phyloP scores from a whole-genome alignment of 768 basidiomycete species.

The Suillus variegatus region DNA sequence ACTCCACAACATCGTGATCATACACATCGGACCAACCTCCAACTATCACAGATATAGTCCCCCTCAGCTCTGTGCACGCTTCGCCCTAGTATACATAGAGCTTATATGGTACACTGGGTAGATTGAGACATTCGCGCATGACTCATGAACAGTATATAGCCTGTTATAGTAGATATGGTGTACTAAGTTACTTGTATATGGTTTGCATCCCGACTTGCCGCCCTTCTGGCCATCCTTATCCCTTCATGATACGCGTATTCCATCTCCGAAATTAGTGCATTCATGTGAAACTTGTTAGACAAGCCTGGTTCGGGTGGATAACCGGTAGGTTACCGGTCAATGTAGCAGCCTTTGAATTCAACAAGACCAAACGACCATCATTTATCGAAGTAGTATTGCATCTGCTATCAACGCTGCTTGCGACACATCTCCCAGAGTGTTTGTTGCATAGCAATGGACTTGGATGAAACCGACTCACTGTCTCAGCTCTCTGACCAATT shows the following conservation, averaged over 20 bases:
- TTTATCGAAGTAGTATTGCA: not conserved
- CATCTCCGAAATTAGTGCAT: not conserved
- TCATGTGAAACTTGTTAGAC: not conserved
- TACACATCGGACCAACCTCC: not conserved
- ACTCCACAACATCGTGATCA: not conserved
- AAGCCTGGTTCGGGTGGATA: not conserved
- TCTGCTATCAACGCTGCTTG: not conserved
- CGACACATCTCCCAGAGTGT: not conserved
- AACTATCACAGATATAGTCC: not conserved
- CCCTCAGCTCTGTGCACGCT: not conserved
- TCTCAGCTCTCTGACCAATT: slow-evolving; percentile 15
- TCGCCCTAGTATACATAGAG: not conserved
- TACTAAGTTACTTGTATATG: not conserved
- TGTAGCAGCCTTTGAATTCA: slow-evolving; percentile 15
- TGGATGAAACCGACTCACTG: slow-evolving; percentile 21
- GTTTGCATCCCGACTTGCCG: not conserved
- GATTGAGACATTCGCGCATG: not conserved
- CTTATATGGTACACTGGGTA: not conserved
- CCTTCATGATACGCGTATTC: too few species aligned
- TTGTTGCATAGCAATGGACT: not conserved
- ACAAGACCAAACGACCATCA: slow-evolving; percentile 18
- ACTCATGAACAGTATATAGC: not conserved
- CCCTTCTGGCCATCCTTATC: not conserved
- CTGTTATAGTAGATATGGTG: not conserved
- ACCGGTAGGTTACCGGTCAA: not conserved